Evolutionary conservation across 1,139 yeast species (phyloP).

Genomic region (Saccharomyces hybrid): DNA sequence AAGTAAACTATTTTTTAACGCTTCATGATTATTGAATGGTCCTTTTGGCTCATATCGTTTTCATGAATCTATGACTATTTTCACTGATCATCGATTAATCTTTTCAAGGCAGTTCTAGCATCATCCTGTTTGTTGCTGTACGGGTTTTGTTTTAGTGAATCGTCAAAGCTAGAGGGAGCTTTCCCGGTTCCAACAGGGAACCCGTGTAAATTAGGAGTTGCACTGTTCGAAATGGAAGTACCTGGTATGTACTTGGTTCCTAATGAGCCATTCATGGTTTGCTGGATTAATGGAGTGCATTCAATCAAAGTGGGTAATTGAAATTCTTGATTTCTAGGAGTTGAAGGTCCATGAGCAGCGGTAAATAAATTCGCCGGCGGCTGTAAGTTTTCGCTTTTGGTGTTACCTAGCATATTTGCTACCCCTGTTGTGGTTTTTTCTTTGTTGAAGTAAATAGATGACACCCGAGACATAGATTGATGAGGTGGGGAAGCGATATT

Average conservation of each 20-base stretch:
- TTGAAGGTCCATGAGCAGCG: slow-evolving; percentile 12
- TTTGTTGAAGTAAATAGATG: neutral
- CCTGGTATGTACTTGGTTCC: slow-evolving; percentile 13
- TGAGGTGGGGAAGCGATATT: neutral
- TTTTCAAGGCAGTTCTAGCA: slow-evolving; percentile 26
- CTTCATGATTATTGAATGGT: neutral
- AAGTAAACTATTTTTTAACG: neutral
- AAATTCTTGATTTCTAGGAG: slow-evolving; percentile 13
- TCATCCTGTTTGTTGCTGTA: slow-evolving; percentile 19
- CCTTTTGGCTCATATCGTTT: neutral
- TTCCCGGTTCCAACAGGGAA: slow-evolving; percentile 1
- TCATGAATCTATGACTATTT: slow-evolving; percentile 2
- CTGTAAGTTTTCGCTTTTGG: neutral
- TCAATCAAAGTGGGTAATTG: slow-evolving; percentile 14
- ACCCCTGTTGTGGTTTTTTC: neutral
- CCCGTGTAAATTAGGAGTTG: neutral
- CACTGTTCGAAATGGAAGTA: neutral
- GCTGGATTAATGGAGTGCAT: slow-evolving; percentile 27
- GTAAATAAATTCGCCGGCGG: neutral
- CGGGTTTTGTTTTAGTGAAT: neutral
- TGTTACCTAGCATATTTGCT: neutral
- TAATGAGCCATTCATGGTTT: slow-evolving; percentile 27
- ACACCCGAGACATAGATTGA: neutral
- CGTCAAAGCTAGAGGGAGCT: neutral
- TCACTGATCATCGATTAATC: slow-evolving; percentile 21